Evolutionary conservation across 169 alveolate genomes (phyloP), one percentile per base, ranked within the genome.

Genomic region (Plasmodium chabaudi): DNA sequence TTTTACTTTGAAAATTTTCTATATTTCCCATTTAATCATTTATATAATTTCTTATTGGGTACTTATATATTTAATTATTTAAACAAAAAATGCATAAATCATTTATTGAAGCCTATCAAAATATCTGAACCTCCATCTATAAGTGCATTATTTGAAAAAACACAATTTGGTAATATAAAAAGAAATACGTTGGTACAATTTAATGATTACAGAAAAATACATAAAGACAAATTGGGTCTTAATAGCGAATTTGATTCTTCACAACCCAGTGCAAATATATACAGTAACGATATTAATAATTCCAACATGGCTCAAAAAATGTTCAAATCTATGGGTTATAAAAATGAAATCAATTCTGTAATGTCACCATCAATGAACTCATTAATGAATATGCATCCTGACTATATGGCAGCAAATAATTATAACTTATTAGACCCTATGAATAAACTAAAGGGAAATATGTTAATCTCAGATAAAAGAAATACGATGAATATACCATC

Each of bases 1-100:
- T 82, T 82, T 49, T 82, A 53, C 13, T 82, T 82, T 67, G 90
- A 82, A 34, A 67, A 82, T 51, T 82, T 82, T 34, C 47, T 82
- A 25, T 25, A 82, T 27, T 15, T 19, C 5, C 90, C 90, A 13
- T 82, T 82, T 6, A 82, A 82, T 17, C 90, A 82, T 67, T 67
- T 82, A 42, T 82, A 82, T 56, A 82, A 67, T 55, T 82, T 67
- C 21, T 21, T 82, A 67, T 12, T 82, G 70, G 90, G 90, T 17
- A 82, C 90, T 0, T 82, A 82, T 60, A 57, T 82, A 12, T 82
- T 82, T 27, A 82, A 82, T 44, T 47, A 65, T 15, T 25, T 82
- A 34, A 65, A 82, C 23, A 82, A 67, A 47, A 82, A 82, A 46
- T 82, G 82, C 23, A 47, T 42, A 12, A 82, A 39, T 53, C 59